These are phyloP conservation scores for Melastoma malabathricum DNA, from an alignment of 345 rosid genomes.

Conservation along the genomic window DNA sequence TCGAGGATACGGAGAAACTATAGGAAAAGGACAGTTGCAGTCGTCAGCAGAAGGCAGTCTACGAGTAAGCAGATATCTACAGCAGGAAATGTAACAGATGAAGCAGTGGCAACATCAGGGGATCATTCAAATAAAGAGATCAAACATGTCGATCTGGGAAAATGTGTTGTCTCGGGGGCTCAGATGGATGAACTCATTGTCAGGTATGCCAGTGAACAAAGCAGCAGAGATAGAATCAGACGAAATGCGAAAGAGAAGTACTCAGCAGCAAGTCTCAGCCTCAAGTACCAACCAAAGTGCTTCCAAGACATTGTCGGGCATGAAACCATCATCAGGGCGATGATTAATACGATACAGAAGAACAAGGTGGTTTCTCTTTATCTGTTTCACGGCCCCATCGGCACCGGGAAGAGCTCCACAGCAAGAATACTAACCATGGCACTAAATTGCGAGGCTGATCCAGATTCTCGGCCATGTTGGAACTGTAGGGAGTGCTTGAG, in stretches of 20 bases:
- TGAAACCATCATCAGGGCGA: constrained; percentile 11
- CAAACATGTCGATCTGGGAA: not conserved
- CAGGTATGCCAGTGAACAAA: not conserved
- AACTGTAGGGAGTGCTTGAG: constrained; percentile 19
- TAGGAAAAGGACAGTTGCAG: constrained; percentile 5
- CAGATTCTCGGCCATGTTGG: constrained; percentile 15
- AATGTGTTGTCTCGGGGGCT: not conserved
- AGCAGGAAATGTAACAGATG: constrained; percentile 1
- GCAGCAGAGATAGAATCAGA: not conserved
- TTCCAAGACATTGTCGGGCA: constrained; percentile 19
- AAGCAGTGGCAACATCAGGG: not conserved
- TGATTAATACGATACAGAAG: constrained; percentile 12
- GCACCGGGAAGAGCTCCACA: constrained; percentile 23
- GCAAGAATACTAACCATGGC: constrained; percentile 18
- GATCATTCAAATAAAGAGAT: constrained; percentile 4
- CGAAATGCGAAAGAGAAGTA: not conserved
- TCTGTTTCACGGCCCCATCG: constrained; percentile 26
- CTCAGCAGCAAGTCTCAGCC: constrained; percentile 11
- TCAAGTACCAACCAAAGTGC: constrained; percentile 21
- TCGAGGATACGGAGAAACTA: constrained; percentile 10
- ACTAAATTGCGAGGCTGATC: constrained; percentile 13
- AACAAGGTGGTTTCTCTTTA: constrained; percentile 12
- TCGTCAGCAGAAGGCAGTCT: not conserved
- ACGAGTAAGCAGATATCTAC: not conserved
- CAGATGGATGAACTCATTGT: not conserved